Evolutionary conservation across 1,284 basidiomycete genomes (phyloP).

Genomic region (Xanthoconium separans): DNA sequence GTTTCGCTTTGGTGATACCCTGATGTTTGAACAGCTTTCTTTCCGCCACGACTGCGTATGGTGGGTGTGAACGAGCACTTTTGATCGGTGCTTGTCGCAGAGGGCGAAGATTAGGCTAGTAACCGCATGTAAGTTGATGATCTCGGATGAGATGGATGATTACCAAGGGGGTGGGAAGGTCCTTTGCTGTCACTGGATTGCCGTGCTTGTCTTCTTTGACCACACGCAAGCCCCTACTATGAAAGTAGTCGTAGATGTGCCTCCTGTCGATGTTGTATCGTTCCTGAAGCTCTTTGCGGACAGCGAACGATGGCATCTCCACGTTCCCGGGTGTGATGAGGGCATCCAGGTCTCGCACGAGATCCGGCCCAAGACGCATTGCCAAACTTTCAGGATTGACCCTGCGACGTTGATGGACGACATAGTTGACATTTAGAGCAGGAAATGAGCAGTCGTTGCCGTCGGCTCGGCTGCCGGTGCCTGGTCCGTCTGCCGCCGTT

Average conservation of each 20-base stretch:
- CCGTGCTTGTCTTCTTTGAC: constrained; percentile 64
- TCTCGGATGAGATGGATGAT: constrained; percentile 5
- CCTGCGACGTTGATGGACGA: constrained; percentile 36
- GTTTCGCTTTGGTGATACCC: constrained; percentile 30
- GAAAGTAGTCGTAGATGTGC: constrained; percentile 77
- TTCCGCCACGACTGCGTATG: constrained; percentile 14
- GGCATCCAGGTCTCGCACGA: constrained; percentile 66
- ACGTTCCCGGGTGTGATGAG: constrained; percentile 63
- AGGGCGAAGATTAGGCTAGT: constrained; percentile 32
- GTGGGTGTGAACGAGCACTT: constrained; percentile 14
- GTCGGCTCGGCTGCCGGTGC: constrained; percentile 11
- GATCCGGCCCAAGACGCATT: constrained; percentile 58
- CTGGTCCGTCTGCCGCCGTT: constrained; percentile 1
- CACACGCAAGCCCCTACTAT: constrained; percentile 60
- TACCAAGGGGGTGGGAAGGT: constrained; percentile 25
- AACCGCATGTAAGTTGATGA: constrained; percentile 11
- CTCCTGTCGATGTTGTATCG: constrained; percentile 66
- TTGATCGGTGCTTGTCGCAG: constrained; percentile 26
- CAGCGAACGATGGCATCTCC: constrained; percentile 69
- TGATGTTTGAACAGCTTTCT: constrained; percentile 24
- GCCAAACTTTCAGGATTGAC: constrained; percentile 59
- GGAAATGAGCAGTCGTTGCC: constrained; percentile 1
- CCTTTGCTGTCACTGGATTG: constrained; percentile 30
- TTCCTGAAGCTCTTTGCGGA: constrained; percentile 65
- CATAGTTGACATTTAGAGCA: constrained; percentile 2